Conservation (phyloP, 2,329 filamentous ascomycete species). For the Fusarium denticulatum region DNA sequence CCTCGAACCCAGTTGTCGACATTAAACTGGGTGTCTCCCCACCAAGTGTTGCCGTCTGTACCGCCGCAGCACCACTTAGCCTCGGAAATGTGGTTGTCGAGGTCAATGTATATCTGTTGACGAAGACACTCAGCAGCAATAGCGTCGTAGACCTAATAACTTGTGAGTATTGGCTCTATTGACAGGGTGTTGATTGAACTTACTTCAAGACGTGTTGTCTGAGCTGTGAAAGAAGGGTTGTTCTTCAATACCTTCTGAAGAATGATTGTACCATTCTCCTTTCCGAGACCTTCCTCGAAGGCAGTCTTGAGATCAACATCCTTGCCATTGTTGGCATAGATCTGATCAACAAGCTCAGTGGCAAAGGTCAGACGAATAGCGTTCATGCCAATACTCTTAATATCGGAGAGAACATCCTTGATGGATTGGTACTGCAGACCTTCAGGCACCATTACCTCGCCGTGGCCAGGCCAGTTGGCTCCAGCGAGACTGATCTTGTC, state of each 20-base stretch:
- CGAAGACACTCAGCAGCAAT: constrained; percentile 65
- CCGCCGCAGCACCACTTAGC: constrained; percentile 67
- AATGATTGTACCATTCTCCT: constrained; percentile 61
- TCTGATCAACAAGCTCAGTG: constrained; percentile 71
- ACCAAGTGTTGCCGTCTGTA: constrained; percentile 68
- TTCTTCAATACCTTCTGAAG: constrained; percentile 63
- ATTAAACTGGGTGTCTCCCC: constrained; percentile 68
- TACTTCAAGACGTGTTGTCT: constrained; percentile 64
- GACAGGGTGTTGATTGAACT: background rate
- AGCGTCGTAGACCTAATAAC: constrained; percentile 60
- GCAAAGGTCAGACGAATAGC: constrained; percentile 70
- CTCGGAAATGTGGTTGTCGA: constrained; percentile 70
- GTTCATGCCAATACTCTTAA: constrained; percentile 71
- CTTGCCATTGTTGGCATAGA: constrained; percentile 57
- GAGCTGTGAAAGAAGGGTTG: constrained; percentile 65
- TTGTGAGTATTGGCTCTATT: no score
- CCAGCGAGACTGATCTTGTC: constrained; percentile 60
- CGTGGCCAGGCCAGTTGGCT: constrained; percentile 70
- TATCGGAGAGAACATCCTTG: constrained; percentile 61
- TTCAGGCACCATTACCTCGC: constrained; percentile 72
- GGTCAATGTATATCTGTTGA: constrained; percentile 66
- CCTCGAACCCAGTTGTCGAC: constrained; percentile 69
- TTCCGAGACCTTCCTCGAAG: constrained; percentile 58
- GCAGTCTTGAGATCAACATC: constrained; percentile 59
- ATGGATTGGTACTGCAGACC: constrained; percentile 71